Base-by-base conservation (phyloP, 2,329 filamentous ascomycete genomes). In the Coniochaeta sp. region DNA sequence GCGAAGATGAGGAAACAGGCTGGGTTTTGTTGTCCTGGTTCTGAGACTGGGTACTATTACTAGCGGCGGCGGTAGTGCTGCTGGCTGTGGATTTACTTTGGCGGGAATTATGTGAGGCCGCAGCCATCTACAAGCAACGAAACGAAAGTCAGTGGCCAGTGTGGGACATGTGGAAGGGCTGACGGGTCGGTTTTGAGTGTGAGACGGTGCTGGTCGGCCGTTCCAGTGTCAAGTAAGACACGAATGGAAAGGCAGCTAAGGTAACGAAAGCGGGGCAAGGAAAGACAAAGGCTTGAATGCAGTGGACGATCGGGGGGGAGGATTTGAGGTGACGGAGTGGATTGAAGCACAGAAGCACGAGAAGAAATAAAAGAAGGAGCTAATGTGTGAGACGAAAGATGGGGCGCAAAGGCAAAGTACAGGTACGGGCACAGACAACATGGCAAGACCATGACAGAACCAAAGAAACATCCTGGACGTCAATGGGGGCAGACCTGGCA, bases 11-110 rank as follows among this genome's bases (percentile, higher is more conserved):
- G 54, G 54, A 24, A 57, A 38, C 54, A 38, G 16, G 26, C 54
- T 57, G 31, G 54, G 33, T 57, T 57, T 57, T 34, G 54, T 69
- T 69, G 40, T 68, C 61, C 14, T 61, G 59, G 40, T 58, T 63
- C 56, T 60, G 61, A 36, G 59, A 64, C 56, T 60, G 60, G 59
- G 58, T 64, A 56, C 44, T 28, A 38, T 50, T 59, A 38, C 61
- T 24, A 50, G 59, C 31, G 17, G 59, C 40, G 31, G 66, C 58
- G 50, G 65, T 38, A n/a, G 58, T 26, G 28, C 59, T 50, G 38
- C 26, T 50, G 26, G 61, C n/a, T 63, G 65, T 57, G 54, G 54
- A n/a, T 34, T 57, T 57, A 57, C n/a, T 57, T 57, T 28, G 34
- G 54, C 17, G 54, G 54, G 54, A 57, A 57, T 22, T 57, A 57